phyloP scores from a whole-genome alignment of 148 eudicot species.

The Chenopodium album region DNA sequence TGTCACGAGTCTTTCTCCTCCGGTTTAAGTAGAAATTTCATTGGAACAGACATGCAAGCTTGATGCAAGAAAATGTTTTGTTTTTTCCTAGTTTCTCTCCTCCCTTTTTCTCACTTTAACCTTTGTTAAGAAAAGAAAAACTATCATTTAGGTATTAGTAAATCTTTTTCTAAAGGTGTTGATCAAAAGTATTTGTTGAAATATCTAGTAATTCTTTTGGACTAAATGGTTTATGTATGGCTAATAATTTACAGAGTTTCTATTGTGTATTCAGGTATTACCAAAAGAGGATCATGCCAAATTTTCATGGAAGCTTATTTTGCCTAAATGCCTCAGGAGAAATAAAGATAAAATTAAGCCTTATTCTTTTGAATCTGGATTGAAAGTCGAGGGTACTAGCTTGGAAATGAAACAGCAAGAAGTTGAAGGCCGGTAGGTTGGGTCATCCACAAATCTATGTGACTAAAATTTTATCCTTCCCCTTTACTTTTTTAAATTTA shows the following conservation, averaged over 20 bases:
- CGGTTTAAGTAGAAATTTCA: background rate
- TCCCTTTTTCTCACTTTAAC: background rate
- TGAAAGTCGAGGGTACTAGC: conserved; percentile 68
- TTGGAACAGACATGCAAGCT: background rate
- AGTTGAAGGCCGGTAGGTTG: conserved; percentile 70
- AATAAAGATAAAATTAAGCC: conserved; percentile 34
- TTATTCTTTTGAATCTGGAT: conserved; percentile 34
- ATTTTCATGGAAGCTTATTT: conserved; percentile 48
- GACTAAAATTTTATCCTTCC: background rate
- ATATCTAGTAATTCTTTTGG: background rate
- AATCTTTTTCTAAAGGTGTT: background rate
- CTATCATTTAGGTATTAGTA: background rate
- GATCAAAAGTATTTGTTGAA: background rate
- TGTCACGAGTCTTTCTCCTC: background rate
- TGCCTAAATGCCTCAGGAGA: conserved; percentile 46
- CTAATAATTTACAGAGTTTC: conserved; percentile 7
- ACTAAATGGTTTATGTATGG: background rate
- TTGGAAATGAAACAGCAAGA: conserved; percentile 99
- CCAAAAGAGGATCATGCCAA: conserved; percentile 51
- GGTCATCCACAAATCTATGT: conserved; percentile 1
- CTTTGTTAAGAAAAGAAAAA: background rate
- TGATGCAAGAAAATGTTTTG: background rate
- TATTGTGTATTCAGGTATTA: conserved; percentile 49
- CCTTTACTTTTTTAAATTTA: background rate
- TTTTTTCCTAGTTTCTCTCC: background rate